Evolutionary conservation across 139 green algal species (phyloP), one percentile per base, ranked within the genome.

Genomic region (Closterium sp.): DNA sequence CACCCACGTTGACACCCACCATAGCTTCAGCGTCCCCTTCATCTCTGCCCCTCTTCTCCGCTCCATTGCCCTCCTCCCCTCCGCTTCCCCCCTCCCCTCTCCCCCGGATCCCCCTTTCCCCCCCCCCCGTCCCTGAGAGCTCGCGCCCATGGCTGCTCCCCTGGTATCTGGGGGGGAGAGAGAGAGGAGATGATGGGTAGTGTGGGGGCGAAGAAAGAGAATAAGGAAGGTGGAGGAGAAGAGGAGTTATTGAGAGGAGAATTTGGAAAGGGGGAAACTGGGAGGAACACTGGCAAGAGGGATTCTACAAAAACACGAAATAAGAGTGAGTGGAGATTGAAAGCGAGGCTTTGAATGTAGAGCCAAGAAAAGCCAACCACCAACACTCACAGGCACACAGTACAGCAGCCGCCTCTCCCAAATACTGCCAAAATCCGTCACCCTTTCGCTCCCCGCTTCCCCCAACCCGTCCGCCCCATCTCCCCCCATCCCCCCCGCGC

Each of bases 391-490:
- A 30, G 87, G 93, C 90, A 95, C 91, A 62, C 91, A 94, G 92
- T 95, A 95, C 31, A 95, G 93, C 34, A 85, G 93, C 29, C 89
- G 93, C 42, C 93, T 62, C 42, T 95, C 93, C 92, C 79, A 90
- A 9, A 94, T 89, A n/a, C 62, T 79, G 17, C 62, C 19, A 27
- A 79, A 79, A 79, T 79, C 62, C 4, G 62, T 13, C 62, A 13
- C 62, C 62, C 17, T 13, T 79, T 79, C 45, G 3, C 1, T 19
- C 2, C 45, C 45, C 45, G 3, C 45, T 13, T 19, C 62, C 62
- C 62, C 62, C 62, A 79, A 27, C 62, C 62, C 62, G 13, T 79
- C 62, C 62, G 17, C 62, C 62, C 62, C 62, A 27, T 79, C 62
- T 79, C 62, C 62, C 62, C 62, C 62, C 13, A 24, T 79, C 5